Evolutionary conservation across 352 stramenopile species (phyloP).

Genomic region (Phytophthora lateralis): DNA sequence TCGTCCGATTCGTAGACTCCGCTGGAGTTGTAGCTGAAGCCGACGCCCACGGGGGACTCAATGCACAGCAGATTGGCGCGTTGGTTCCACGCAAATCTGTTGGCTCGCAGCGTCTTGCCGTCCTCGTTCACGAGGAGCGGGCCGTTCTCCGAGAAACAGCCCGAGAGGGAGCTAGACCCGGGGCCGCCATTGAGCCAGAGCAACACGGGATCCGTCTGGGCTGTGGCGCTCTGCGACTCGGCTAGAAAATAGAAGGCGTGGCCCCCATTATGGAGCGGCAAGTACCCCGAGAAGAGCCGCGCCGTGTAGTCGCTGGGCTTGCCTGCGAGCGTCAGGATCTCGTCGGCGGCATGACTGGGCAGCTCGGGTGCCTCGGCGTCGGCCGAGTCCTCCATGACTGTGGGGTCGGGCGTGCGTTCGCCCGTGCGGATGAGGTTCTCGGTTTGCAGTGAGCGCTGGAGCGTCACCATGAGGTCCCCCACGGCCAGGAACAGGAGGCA

Average conservation of each 20-base stretch:
- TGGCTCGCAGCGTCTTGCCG: constrained; percentile 47
- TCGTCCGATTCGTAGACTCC: constrained; percentile 79
- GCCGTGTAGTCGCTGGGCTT: constrained; percentile 56
- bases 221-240: constrained; percentile 55
- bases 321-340: constrained; percentile 50
- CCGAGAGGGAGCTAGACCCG: constrained; percentile 58
- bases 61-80: constrained; percentile 63
- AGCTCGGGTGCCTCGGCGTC: constrained; percentile 14
- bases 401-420: constrained; percentile 9
- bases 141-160: constrained; percentile 74
- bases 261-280: constrained; percentile 56
- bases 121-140: constrained; percentile 68
- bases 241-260: constrained; percentile 76
- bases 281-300: constrained; percentile 65
- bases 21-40: constrained; percentile 69
- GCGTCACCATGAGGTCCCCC: constrained; percentile 40
- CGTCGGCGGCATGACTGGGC: constrained; percentile 25
- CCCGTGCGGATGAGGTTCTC: constrained; percentile 29
- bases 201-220: constrained; percentile 54
- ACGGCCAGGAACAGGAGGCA: constrained; percentile 36
- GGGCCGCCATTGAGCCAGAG: constrained; percentile 78
- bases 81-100: constrained; percentile 65
- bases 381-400: constrained; percentile 25
- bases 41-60: constrained; percentile 66
- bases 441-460: constrained; percentile 35